phyloP scores from a whole-genome alignment of 768 basidiomycete species.

The Solioccasus polychromus region DNA sequence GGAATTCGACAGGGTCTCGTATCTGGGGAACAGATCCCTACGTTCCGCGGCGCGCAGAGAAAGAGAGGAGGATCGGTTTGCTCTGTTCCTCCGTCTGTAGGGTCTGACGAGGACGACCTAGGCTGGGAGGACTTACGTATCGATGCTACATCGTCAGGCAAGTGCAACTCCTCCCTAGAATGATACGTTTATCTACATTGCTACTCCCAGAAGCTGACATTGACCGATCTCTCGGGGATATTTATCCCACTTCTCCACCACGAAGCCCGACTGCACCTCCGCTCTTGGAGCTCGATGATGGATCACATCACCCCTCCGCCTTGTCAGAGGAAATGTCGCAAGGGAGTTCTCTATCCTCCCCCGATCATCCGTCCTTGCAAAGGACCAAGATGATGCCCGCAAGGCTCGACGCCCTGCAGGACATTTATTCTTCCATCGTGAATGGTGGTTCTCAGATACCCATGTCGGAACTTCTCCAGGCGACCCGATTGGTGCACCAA shows the following conservation, averaged over 20 bases:
- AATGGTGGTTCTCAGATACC: conserved; percentile 48
- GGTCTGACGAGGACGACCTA: conserved; percentile 23
- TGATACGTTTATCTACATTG: background rate
- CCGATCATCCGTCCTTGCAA: conserved; percentile 24
- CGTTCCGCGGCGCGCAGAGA: background rate
- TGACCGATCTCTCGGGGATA: conserved; percentile 18
- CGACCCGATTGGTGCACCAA: conserved; percentile 42
- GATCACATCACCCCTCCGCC: background rate
- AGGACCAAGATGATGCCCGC: conserved; percentile 40
- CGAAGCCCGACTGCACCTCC: background rate
- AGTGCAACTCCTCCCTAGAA: background rate
- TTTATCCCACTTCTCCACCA: conserved; percentile 8
- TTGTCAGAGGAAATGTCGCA: conserved; percentile 8
- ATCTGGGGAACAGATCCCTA: background rate
- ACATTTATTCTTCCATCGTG: conserved; percentile 42
- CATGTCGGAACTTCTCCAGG: conserved; percentile 46
- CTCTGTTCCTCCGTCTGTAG: conserved; percentile 1
- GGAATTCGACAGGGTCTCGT: background rate
- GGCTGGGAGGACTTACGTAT: conserved; percentile 32
- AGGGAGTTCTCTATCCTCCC: conserved; percentile 3
- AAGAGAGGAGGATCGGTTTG: background rate
- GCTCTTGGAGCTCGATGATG: conserved; percentile 2
- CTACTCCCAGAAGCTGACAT: conserved; percentile 19
- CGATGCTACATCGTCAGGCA: conserved; percentile 21
- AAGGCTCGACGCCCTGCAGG: conserved; percentile 42